phyloP scores from a whole-genome alignment of 345 rosid genomes.

The Pistacia vera region DNA sequence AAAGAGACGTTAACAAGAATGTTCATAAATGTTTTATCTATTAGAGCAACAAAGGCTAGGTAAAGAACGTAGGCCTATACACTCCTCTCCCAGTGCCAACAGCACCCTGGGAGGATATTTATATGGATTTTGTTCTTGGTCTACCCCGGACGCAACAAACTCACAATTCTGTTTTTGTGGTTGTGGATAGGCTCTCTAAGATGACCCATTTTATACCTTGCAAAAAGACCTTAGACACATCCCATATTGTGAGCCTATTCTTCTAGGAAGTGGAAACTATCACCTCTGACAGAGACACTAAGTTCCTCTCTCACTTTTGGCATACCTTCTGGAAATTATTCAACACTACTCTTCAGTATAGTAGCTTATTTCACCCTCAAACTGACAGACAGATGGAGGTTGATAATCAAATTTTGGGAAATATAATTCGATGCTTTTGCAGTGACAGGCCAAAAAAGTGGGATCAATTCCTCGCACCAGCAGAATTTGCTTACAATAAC shows the following conservation, averaged over 20 bases:
- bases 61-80: no score
- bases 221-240: no score
- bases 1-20: no score
- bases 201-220: no score
- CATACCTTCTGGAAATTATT: neutral
- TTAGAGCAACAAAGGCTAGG: no score
- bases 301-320: neutral
- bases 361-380: neutral
- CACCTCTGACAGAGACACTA: neutral
- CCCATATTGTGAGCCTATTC: neutral
- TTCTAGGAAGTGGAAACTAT: neutral
- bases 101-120: no score
- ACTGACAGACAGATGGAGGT: neutral
- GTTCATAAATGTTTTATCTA: no score
- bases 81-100: no score
- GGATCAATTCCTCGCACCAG: neutral
- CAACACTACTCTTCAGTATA: neutral
- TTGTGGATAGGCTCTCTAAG: no score
- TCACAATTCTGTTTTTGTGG: no score
- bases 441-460: conserved; percentile 1
- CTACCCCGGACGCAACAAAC: no score
- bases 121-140: no score
- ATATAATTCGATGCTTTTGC: neutral
- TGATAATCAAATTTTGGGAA: neutral
- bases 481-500: neutral